Evolutionary conservation across 2,329 filamentous ascomycete species (phyloP).

Genomic region (Xylariaceae sp.): DNA sequence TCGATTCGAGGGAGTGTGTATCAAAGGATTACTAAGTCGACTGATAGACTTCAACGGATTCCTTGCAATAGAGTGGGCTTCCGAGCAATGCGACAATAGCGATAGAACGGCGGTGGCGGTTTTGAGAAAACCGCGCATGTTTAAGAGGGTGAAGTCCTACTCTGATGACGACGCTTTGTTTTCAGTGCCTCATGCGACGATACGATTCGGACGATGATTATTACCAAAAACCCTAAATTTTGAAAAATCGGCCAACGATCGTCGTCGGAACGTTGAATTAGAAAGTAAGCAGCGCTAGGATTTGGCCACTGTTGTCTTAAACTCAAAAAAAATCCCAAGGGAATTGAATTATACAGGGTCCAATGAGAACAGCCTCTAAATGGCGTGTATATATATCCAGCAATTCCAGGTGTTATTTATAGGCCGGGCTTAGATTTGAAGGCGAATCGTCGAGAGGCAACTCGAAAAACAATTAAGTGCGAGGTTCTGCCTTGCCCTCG

Average conservation of each 20-base stretch:
- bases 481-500: neutral
- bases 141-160: slow-evolving; percentile 26
- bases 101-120: slow-evolving; percentile 34
- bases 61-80: slow-evolving; percentile 72
- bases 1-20: slow-evolving; percentile 77
- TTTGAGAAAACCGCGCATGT: slow-evolving; percentile 37
- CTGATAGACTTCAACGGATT: slow-evolving; percentile 77
- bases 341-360: neutral
- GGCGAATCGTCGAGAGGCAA: neutral
- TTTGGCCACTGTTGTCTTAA: neutral
- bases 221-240: slow-evolving; percentile 8
- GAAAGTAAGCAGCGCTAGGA: slow-evolving; percentile 10
- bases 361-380: neutral
- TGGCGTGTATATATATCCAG: neutral
- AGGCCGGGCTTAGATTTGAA: neutral
- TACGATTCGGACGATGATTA: slow-evolving; percentile 7
- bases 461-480: neutral
- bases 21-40: slow-evolving; percentile 71
- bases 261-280: neutral
- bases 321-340: neutral
- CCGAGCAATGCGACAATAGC: slow-evolving; percentile 34
- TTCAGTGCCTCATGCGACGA: slow-evolving; percentile 34
- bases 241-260: neutral
- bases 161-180: slow-evolving; percentile 25
- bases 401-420: neutral